Percentiles rank a stretch among this genome's conserved stretches.
phyloP scores from a whole-genome alignment of 2,329 filamentous ascomycete species.

The Fusarium protoensiforme region DNA sequence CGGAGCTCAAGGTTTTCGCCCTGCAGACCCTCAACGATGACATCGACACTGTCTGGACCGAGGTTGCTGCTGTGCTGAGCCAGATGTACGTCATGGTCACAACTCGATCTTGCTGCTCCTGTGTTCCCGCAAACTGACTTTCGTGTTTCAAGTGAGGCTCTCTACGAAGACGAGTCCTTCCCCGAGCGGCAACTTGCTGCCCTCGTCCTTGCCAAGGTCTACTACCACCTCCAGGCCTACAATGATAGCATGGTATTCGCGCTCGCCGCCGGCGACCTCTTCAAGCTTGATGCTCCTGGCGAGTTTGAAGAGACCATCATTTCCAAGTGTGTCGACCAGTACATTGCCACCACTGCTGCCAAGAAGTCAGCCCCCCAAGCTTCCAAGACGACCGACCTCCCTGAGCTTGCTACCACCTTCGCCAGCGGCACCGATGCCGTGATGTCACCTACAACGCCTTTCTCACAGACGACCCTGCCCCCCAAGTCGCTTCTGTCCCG shows the following conservation, averaged over 20 bases:
- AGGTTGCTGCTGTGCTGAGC: slow-evolving; percentile 90
- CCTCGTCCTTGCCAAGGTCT: slow-evolving; percentile 95
- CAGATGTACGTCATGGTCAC: slow-evolving; percentile 76
- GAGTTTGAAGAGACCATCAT: slow-evolving; percentile 99
- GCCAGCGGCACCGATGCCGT: slow-evolving; percentile 76
- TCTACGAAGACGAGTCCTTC: slow-evolving; percentile 97
- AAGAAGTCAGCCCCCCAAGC: slow-evolving; percentile 59
- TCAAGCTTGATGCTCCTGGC: slow-evolving; percentile 89
- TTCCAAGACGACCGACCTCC: slow-evolving; percentile 61
- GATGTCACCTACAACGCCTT: slow-evolving; percentile 91
- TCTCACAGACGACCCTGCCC: slow-evolving; percentile 91
- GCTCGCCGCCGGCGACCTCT: slow-evolving; percentile 91
- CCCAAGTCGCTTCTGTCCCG: slow-evolving; percentile 96
- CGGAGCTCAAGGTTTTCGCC: slow-evolving; percentile 93
- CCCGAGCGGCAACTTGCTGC: slow-evolving; percentile 94
- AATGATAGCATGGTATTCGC: slow-evolving; percentile 99
- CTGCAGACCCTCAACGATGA: slow-evolving; percentile 95
- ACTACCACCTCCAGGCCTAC: slow-evolving; percentile 98
- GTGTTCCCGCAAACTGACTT: slow-evolving; percentile 20
- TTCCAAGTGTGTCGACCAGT: slow-evolving; percentile 97
- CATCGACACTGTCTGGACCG: slow-evolving; percentile 97
- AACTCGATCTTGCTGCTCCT: background rate
- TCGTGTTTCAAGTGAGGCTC: slow-evolving; percentile 76
- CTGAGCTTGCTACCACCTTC: slow-evolving; percentile 85
- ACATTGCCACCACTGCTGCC: slow-evolving; percentile 79